Evolutionary conservation across 2,329 filamentous ascomycete species (phyloP).

Genomic region (Neopestalotiopsis clavispora): DNA sequence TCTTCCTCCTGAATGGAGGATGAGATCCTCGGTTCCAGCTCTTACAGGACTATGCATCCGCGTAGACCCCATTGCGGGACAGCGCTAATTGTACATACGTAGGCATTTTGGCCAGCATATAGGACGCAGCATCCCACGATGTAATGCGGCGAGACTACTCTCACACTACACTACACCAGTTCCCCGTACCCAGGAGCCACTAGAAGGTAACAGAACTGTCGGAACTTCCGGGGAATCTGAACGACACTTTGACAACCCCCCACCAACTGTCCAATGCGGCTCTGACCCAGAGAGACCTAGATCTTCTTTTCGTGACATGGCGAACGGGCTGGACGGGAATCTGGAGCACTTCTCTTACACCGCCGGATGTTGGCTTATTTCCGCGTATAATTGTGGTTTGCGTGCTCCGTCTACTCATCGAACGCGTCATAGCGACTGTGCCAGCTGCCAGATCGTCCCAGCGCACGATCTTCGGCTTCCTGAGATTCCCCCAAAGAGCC

Average conservation of each 20-base stretch:
- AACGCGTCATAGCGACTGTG: not conserved
- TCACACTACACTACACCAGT: not conserved
- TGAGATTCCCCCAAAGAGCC: not conserved
- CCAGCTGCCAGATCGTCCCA: not conserved
- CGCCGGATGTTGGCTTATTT: not conserved
- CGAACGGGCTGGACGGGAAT: not conserved
- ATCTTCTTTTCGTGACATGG: not conserved
- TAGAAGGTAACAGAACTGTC: not conserved
- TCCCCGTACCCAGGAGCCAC: conserved; percentile 3
- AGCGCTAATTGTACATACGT: conserved; percentile 11
- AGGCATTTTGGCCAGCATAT: not conserved
- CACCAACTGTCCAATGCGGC: not conserved
- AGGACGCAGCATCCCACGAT: conserved; percentile 1
- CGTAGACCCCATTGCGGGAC: not conserved
- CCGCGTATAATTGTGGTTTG: not conserved
- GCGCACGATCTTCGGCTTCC: not conserved
- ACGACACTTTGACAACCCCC: not conserved
- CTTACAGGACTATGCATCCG: not conserved
- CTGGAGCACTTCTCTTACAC: not conserved
- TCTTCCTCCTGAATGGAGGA: conserved; percentile 1
- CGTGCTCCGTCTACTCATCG: not conserved
- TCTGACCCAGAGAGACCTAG: not conserved
- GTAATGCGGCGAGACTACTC: not conserved
- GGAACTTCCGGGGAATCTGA: conserved; percentile 2
- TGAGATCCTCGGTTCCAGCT: not conserved